phyloP scores from a whole-genome alignment of 2,329 filamentous ascomycete species.

The Colletotrichum tropicale region DNA sequence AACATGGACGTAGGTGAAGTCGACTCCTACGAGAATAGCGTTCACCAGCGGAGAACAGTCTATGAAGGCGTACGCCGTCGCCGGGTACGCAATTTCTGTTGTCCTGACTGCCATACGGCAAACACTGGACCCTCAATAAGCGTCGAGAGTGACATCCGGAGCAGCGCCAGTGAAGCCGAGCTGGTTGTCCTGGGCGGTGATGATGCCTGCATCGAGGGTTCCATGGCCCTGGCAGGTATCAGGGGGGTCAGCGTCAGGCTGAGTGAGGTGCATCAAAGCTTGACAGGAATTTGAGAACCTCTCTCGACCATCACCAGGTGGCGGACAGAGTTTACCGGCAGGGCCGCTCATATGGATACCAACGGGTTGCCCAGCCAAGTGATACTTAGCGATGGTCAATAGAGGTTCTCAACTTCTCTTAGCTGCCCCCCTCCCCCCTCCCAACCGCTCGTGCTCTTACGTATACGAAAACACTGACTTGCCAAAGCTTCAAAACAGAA shows the following conservation, averaged over 20 bases:
- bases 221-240: constrained; percentile 45
- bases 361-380: not conserved
- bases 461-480: rapidly evolving
- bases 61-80: rapidly evolving
- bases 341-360: not conserved
- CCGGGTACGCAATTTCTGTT: no score
- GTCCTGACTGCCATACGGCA: no score
- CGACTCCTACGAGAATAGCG: not conserved
- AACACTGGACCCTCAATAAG: constrained; percentile 32
- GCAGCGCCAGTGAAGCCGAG: constrained; percentile 44
- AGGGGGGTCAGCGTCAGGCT: constrained; percentile 43
- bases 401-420: not conserved
- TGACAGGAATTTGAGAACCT: no score
- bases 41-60: no score
- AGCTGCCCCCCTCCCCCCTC: no score
- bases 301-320: no score
- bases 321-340: not conserved
- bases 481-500: not conserved
- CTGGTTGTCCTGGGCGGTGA: constrained; percentile 43
- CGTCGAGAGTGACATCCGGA: constrained; percentile 42
- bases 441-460: no score
- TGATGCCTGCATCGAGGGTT: constrained; percentile 49
- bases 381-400: rapidly evolving
- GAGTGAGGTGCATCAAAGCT: constrained; percentile 26
- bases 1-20: not conserved